These are phyloP conservation scores for Crotalaria pallida DNA, from an alignment of 306 rosid genomes.

Conservation along the genomic window DNA sequence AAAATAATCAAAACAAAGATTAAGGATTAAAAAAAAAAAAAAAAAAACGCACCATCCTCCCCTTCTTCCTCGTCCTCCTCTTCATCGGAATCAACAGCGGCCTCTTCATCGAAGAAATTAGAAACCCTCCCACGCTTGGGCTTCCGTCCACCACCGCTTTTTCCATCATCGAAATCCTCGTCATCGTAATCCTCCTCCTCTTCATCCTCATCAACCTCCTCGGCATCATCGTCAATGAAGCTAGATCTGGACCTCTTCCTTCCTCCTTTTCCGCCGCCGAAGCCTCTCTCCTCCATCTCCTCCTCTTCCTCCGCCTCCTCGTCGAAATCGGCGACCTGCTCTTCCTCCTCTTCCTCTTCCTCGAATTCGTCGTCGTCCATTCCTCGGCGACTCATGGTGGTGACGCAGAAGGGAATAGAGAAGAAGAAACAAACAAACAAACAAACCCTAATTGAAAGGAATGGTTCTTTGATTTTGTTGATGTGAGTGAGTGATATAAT, in stretches of 20 bases:
- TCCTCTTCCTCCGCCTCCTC: slow-evolving; percentile 61
- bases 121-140: slow-evolving; percentile 51
- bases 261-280: slow-evolving; percentile 29
- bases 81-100: slow-evolving; percentile 69
- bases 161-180: slow-evolving; percentile 26
- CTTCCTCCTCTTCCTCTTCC: slow-evolving; percentile 50
- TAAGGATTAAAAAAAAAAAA: no score
- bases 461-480: no score
- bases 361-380: slow-evolving; percentile 70
- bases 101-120: slow-evolving; percentile 65
- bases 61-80: slow-evolving; percentile 95
- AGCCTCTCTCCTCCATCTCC: slow-evolving; percentile 57
- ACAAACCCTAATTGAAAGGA: no score
- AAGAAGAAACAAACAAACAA: no score
- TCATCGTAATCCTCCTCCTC: slow-evolving; percentile 58
- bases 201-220: slow-evolving; percentile 82
- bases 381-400: slow-evolving; percentile 18
- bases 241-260: slow-evolving; percentile 62
- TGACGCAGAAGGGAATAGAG: no score
- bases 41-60: slow-evolving; percentile 62
- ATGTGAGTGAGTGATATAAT: neutral
- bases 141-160: slow-evolving; percentile 28
- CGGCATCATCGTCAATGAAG: slow-evolving; percentile 62
- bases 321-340: slow-evolving; percentile 52
- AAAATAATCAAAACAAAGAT: no score